These are phyloP conservation scores for Amanita muscaria DNA, from an alignment of 768 basidiomycete genomes.

Conservation along the genomic window DNA sequence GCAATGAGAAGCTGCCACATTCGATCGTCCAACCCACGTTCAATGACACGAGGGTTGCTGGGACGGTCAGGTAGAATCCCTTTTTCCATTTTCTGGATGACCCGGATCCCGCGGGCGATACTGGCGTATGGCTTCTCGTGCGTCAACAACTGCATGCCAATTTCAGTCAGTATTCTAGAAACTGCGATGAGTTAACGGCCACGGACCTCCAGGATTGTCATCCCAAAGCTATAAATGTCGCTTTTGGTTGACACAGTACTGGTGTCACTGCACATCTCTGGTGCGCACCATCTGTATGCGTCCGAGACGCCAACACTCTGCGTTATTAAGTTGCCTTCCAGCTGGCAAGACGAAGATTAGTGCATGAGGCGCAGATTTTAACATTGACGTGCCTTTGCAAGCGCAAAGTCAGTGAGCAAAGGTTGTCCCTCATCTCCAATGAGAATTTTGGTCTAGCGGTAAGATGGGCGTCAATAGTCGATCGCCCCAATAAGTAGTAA, in stretches of 20 bases:
- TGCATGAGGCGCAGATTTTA: background rate
- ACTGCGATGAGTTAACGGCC: background rate
- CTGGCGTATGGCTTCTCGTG: constrained; percentile 5
- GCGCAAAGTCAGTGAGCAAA: constrained; percentile 3
- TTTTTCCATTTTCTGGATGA: constrained; percentile 3
- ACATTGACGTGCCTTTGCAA: background rate
- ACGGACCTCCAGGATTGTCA: constrained; percentile 5
- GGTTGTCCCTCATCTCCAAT: constrained; percentile 5
- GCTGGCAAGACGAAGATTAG: background rate
- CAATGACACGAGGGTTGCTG: constrained; percentile 6
- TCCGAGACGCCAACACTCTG: constrained; percentile 3
- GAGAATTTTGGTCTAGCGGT: background rate
- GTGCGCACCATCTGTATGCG: constrained; percentile 4
- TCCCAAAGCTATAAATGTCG: constrained; percentile 6
- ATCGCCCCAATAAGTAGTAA: background rate
- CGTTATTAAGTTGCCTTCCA: constrained; percentile 1
- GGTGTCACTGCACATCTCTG: constrained; percentile 4
- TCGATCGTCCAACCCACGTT: constrained; percentile 13
- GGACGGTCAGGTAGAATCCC: constrained; percentile 14
- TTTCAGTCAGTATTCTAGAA: background rate
- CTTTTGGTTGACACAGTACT: constrained; percentile 5
- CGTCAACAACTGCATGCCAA: constrained; percentile 4
- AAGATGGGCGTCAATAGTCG: background rate
- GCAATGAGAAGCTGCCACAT: constrained; percentile 12
- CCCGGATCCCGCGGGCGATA: background rate